These are phyloP conservation scores for Eimeria falciformis DNA, from an alignment of 169 alveolate species.

Conservation along the genomic window DNA sequence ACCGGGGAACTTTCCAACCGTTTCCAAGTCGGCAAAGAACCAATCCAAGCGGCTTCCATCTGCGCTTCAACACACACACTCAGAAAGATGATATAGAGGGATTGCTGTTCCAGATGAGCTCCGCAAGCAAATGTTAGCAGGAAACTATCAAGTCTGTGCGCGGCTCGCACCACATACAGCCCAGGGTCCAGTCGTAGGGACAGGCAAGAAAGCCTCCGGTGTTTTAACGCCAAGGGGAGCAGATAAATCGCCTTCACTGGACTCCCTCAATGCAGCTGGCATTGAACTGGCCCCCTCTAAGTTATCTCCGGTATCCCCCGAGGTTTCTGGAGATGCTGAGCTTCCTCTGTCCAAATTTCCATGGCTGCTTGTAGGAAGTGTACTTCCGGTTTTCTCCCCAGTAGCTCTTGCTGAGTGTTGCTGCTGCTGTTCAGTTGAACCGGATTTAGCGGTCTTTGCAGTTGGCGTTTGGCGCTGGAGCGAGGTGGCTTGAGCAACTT, in stretches of 20 bases:
- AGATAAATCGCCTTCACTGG: neutral
- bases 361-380: neutral
- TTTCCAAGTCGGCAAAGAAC: slow-evolving; percentile 44
- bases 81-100: neutral
- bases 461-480: slow-evolving; percentile 19
- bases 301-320: neutral
- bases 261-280: neutral
- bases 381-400: neutral
- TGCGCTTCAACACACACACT: slow-evolving; percentile 2
- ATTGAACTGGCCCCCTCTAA: neutral
- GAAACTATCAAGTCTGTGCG: neutral
- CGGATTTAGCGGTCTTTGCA: neutral
- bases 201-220: slow-evolving; percentile 34
- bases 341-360: neutral
- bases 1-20: slow-evolving; percentile 19
- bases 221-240: neutral
- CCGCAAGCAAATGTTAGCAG: neutral
- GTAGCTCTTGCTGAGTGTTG: neutral
- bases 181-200: slow-evolving; percentile 69
- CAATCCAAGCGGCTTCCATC: slow-evolving; percentile 46
- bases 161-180: slow-evolving; percentile 48
- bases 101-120: neutral
- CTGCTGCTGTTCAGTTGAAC: slow-evolving; percentile 12
- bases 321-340: slow-evolving; percentile 13
- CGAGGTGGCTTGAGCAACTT: slow-evolving; percentile 59